Evolutionary conservation across 495 filamentous ascomycete species (phyloP).

Genomic region (Mycothermus thermophilus): DNA sequence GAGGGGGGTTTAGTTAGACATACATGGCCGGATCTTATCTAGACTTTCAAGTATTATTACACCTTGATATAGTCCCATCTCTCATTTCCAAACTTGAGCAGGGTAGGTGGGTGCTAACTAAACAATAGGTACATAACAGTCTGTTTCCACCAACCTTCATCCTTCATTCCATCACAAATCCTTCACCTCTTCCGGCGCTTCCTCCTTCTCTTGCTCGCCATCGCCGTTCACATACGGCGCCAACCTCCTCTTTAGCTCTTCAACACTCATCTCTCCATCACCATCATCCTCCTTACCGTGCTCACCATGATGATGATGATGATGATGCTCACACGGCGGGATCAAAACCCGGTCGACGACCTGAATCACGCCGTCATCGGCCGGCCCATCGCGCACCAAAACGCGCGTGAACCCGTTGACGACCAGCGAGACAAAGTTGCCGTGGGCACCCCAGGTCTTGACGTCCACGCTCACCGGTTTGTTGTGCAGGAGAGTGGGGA

Average conservation of each 20-base stretch:
- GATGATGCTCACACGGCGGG: slow-evolving; percentile 44
- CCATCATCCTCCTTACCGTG: slow-evolving; percentile 9
- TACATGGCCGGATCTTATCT: no score
- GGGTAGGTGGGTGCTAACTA: no score
- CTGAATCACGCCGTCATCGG: slow-evolving; percentile 63
- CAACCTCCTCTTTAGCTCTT: slow-evolving; percentile 16
- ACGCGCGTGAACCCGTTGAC: slow-evolving; percentile 55
- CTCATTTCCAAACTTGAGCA: no score
- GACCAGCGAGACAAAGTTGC: slow-evolving; percentile 49
- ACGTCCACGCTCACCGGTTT: slow-evolving; percentile 53
- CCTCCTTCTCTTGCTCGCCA: not conserved
- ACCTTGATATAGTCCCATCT: no score
- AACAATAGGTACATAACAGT: no score
- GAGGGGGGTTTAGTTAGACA: no score
- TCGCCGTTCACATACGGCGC: slow-evolving; percentile 12
- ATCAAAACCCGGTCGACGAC: slow-evolving; percentile 56
- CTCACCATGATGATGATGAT: slow-evolving; percentile 10
- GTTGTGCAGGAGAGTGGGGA: slow-evolving; percentile 51
- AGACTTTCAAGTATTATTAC: no score
- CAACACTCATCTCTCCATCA: slow-evolving; percentile 12
- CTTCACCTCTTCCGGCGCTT: not conserved
- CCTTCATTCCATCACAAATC: no score
- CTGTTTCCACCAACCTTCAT: no score
- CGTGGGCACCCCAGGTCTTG: slow-evolving; percentile 41
- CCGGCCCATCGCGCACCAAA: slow-evolving; percentile 49